phyloP scores from a whole-genome alignment of 768 basidiomycete species.

The Boletus pseudopeckii region DNA sequence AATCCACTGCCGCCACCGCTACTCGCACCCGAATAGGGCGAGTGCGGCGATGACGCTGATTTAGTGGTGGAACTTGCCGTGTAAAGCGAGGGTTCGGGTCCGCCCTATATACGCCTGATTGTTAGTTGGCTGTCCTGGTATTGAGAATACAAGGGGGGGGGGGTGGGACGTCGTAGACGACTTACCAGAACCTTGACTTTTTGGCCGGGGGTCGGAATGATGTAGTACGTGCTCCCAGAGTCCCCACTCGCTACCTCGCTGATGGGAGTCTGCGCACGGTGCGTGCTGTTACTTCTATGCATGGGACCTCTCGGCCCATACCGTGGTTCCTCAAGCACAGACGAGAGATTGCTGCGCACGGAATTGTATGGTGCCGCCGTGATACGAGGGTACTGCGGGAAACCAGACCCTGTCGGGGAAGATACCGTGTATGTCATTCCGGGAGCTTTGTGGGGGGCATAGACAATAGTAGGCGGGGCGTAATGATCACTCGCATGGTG shows the following conservation, averaged over 20 bases:
- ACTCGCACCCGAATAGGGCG: slow-evolving; percentile 28
- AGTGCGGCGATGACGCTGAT: slow-evolving; percentile 51
- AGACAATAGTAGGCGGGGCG: slow-evolving; percentile 56
- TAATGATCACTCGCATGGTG: slow-evolving; percentile 49
- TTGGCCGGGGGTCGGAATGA: slow-evolving; percentile 66
- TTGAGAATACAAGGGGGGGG: slow-evolving; percentile 5
- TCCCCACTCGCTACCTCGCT: slow-evolving; percentile 45
- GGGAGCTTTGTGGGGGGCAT: slow-evolving; percentile 53
- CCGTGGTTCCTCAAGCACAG: slow-evolving; percentile 39
- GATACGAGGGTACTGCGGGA: slow-evolving; percentile 41
- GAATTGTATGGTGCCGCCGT: slow-evolving; percentile 43
- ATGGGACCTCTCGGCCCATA: slow-evolving; percentile 28
- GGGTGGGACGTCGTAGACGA: slow-evolving; percentile 14
- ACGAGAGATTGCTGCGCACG: slow-evolving; percentile 33
- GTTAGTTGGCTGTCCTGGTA: slow-evolving; percentile 26
- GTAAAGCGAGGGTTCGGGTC: slow-evolving; percentile 48
- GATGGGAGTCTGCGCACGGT: slow-evolving; percentile 36
- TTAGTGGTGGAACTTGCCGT: slow-evolving; percentile 59
- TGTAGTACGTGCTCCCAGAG: slow-evolving; percentile 73
- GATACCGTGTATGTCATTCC: slow-evolving; percentile 70
- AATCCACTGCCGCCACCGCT: slow-evolving; percentile 24
- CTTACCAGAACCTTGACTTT: slow-evolving; percentile 75
- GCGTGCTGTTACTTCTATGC: slow-evolving; percentile 24
- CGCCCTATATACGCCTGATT: slow-evolving; percentile 33
- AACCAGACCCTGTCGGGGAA: slow-evolving; percentile 42